Conservation (phyloP, 371 early-diverging fungal species). For the Blastocladiella emersonii region DNA sequence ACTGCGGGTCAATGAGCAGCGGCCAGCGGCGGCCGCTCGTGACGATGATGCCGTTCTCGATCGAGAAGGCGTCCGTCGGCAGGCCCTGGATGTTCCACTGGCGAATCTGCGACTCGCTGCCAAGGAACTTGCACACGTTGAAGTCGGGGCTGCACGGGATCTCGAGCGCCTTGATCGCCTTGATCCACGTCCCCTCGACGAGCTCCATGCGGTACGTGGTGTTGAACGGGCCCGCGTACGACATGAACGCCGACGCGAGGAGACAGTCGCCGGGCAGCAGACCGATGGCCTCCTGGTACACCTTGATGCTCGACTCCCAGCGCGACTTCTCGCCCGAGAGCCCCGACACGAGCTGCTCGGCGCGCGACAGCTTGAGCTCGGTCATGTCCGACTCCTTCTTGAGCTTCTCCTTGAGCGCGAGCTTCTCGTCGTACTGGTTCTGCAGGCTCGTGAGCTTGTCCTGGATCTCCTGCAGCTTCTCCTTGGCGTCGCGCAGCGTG, state of each 20-base stretch:
- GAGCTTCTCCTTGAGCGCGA: conserved; percentile 31
- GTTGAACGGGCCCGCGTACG: conserved; percentile 38
- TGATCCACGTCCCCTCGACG: conserved; percentile 26
- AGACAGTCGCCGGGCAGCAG: conserved; percentile 36
- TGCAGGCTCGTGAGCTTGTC: conserved; percentile 34
- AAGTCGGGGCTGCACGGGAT: conserved; percentile 34
- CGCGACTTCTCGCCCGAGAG: conserved; percentile 32
- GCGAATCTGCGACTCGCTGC: conserved; percentile 31
- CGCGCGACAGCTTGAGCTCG: conserved; percentile 30
- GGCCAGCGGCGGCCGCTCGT: conserved; percentile 37
- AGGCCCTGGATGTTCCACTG: conserved; percentile 39
- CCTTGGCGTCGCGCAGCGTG: conserved; percentile 29
- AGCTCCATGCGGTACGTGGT: conserved; percentile 24
- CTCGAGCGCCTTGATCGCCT: conserved; percentile 28
- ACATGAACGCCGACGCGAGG: conserved; percentile 34
- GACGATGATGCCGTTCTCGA: conserved; percentile 41
- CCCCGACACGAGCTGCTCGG: conserved; percentile 38
- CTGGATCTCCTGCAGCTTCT: conserved; percentile 37
- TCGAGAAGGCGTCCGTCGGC: conserved; percentile 32
- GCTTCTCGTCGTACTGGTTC: conserved; percentile 38
- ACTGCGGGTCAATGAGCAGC: conserved; percentile 40
- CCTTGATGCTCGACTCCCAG: conserved; percentile 34
- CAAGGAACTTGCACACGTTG: conserved; percentile 26
- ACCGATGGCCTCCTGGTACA: conserved; percentile 29
- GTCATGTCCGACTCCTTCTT: conserved; percentile 32